phyloP scores from a whole-genome alignment of 805 yeast genomes.

The Torulaspora gathmanii region DNA sequence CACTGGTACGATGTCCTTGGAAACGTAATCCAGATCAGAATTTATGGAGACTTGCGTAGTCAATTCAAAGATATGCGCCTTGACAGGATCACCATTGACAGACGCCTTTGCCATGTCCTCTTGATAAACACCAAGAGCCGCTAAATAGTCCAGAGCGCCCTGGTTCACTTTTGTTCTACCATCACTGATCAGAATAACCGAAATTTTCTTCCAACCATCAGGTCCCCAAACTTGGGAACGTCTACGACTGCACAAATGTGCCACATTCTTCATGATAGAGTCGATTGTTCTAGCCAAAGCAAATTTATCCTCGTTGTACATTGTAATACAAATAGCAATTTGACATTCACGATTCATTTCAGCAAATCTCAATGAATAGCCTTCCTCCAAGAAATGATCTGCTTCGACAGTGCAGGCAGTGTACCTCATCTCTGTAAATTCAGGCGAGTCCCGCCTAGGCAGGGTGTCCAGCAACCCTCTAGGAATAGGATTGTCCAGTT shows the following conservation, averaged over 20 bases:
- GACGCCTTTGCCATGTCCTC: constrained; percentile 94
- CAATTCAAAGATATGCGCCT: constrained; percentile 91
- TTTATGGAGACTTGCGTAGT: constrained; percentile 94
- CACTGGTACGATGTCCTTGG: constrained; percentile 89
- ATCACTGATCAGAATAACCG: constrained; percentile 86
- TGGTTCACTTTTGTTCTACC: constrained; percentile 87
- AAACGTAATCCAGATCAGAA: constrained; percentile 81
- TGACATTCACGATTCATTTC: constrained; percentile 89
- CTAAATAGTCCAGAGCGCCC: constrained; percentile 78
- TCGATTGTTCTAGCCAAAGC: constrained; percentile 91
- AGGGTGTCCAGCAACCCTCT: constrained; percentile 77
- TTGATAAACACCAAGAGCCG: constrained; percentile 95
- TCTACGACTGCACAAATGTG: constrained; percentile 76
- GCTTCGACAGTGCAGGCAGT: constrained; percentile 96
- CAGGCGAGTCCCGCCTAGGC: constrained; percentile 85
- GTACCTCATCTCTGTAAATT: constrained; percentile 92
- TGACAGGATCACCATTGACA: constrained; percentile 86
- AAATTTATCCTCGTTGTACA: constrained; percentile 94
- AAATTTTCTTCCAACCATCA: constrained; percentile 95
- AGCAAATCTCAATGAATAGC: constrained; percentile 82
- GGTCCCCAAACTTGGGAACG: constrained; percentile 91
- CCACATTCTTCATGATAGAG: constrained; percentile 87
- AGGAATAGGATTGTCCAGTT: constrained; percentile 92
- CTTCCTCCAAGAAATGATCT: constrained; percentile 70
- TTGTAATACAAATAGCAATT: constrained; percentile 84